Evolutionary conservation across 1,284 basidiomycete genomes (phyloP), one percentile per base, ranked within the genome.

Genomic region (Leccinum proliferum): DNA sequence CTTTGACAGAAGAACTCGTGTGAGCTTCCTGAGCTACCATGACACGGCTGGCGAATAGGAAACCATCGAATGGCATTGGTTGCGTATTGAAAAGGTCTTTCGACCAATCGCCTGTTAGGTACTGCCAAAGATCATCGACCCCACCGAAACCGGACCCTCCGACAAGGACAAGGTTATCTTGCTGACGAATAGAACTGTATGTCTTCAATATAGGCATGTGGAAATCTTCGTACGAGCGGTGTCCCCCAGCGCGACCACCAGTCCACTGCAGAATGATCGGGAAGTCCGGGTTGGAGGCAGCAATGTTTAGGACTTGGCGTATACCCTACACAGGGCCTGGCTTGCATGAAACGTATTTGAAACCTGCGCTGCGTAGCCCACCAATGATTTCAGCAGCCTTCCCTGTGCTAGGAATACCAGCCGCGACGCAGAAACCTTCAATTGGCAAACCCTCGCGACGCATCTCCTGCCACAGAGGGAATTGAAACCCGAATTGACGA

Each of bases 261-360:
- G 96, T 99, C 96, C 96, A 98, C 75, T 98, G 96, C 67, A 98
- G 81, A 76, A 99, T 94, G 77, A 99, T 89, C n/a, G 96, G 95
- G 84, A 93, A 99, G 77, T 94, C 89, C 53, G 96, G 93, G 77
- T 98, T 96, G 65, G 94, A 84, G 55, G 92, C 86, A 32, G 97
- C 96, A 70, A 99, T 99, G 80, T 90, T 96, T 77, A 97, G 84
- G 64, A 98, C 96, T 76, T 98, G 96, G 56, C 95, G 90, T 69
- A 99, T 96, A 66, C 96, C 96, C 67, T 98, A 96, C 62, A 96
- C 88, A 8, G 94, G 97, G 66, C 96, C 96, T 53, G 96, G 96
- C 82, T 98, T 98, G 88, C 98, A 97, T 1, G 95, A 85, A 67
- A 98, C 87, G 76, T 98, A 95, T 79, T 93, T 94, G 76, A 98